phyloP scores from a whole-genome alignment of 176 grass and related monocot species.

The Carex pumila region DNA sequence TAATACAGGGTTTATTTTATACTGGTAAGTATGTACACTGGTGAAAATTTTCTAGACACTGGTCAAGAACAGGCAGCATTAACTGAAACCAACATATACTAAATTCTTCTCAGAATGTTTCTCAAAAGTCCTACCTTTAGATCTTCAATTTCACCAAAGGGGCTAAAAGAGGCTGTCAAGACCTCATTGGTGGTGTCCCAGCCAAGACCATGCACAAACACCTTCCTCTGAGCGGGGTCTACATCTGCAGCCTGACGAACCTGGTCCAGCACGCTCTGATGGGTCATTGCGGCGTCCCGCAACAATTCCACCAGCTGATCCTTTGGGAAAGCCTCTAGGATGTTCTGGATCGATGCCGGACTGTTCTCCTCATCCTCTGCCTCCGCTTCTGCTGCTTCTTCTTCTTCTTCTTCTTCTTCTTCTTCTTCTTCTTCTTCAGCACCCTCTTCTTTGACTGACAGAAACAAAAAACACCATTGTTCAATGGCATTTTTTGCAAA shows the following conservation, averaged over 20 bases:
- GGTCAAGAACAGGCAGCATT: neutral
- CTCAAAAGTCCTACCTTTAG: conserved; percentile 25
- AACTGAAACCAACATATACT: neutral
- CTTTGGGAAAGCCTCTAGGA: conserved; percentile 75
- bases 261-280: conserved; percentile 46
- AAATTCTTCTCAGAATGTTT: neutral
- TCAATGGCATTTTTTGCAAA: neutral
- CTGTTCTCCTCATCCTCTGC: conserved; percentile 44
- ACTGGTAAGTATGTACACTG: neutral
- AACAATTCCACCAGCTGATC: conserved; percentile 89
- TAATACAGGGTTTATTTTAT: neutral
- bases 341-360: conserved; percentile 50
- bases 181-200: conserved; percentile 78
- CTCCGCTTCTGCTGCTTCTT: conserved; percentile 1
- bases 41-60: neutral
- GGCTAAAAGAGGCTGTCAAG: conserved; percentile 48
- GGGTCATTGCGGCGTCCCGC: conserved; percentile 49
- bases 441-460: neutral
- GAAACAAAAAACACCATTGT: neutral
- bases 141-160: conserved; percentile 92
- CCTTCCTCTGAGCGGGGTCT: conserved; percentile 77
- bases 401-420: neutral
- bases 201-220: conserved; percentile 90
- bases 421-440: conserved; percentile 22
- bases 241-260: conserved; percentile 52